These are phyloP conservation scores for Pseudomonodictys pantanalensis DNA, from an alignment of 495 filamentous ascomycete genomes.

Conservation along the genomic window DNA sequence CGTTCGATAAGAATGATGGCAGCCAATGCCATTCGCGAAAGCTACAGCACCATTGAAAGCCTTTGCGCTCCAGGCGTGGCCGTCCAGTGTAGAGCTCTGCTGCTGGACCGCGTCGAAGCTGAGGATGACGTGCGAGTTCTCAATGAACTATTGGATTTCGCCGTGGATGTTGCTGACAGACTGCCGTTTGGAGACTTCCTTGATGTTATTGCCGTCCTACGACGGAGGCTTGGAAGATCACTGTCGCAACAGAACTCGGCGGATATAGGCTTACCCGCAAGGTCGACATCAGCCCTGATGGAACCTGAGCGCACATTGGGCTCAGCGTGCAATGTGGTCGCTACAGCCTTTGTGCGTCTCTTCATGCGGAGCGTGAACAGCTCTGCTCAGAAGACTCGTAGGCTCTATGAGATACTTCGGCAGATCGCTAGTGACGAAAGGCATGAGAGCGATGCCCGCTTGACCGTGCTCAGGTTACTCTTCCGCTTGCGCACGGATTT, in stretches of 20 bases:
- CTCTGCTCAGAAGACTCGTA: slow-evolving; percentile 51
- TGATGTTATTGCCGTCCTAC: slow-evolving; percentile 10
- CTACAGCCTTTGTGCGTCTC: slow-evolving; percentile 32
- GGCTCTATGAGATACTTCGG: slow-evolving; percentile 55
- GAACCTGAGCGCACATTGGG: slow-evolving; percentile 8
- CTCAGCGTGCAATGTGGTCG: slow-evolving; percentile 24
- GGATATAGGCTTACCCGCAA: slow-evolving; percentile 19
- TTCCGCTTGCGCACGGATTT: slow-evolving; percentile 82
- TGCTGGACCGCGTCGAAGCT: slow-evolving; percentile 53
- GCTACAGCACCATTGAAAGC: slow-evolving; percentile 54
- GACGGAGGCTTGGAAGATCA: slow-evolving; percentile 14
- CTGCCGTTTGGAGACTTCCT: slow-evolving; percentile 46
- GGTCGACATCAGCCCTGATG: not conserved
- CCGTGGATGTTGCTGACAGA: slow-evolving; percentile 47
- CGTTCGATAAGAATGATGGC: slow-evolving; percentile 61
- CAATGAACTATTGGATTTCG: slow-evolving; percentile 50
- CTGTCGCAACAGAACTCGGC: not conserved
- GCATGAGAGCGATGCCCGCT: slow-evolving; percentile 63
- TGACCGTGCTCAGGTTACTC: slow-evolving; percentile 78
- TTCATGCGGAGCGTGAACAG: slow-evolving; percentile 60
- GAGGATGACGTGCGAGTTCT: slow-evolving; percentile 46
- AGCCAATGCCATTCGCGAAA: slow-evolving; percentile 60
- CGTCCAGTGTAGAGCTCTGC: slow-evolving; percentile 36
- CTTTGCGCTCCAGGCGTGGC: slow-evolving; percentile 13
- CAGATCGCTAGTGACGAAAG: slow-evolving; percentile 55